Evolutionary conservation across 805 yeast species (phyloP).

Genomic region (Ogataea haglerorum): DNA sequence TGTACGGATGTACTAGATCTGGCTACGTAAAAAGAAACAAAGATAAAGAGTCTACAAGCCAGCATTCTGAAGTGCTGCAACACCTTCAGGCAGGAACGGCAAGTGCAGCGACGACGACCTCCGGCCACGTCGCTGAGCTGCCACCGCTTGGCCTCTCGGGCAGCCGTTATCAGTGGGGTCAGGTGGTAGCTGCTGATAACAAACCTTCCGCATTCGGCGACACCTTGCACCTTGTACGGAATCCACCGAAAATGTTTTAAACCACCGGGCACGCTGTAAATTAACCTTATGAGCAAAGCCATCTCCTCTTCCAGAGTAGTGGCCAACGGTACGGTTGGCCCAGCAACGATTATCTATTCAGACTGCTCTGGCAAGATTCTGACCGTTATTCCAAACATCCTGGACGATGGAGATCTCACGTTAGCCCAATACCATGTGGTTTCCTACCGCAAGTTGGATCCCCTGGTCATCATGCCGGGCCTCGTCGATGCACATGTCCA

Average conservation of each 20-base stretch:
- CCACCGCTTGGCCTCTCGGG: neutral
- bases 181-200: conserved; percentile 1
- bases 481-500: conserved; percentile 93
- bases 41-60: conserved; percentile 4
- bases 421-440: conserved; percentile 40
- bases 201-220: conserved; percentile 3
- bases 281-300: conserved; percentile 52
- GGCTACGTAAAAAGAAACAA: conserved; percentile 7
- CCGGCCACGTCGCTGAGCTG: neutral
- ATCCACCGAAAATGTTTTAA: conserved; percentile 5
- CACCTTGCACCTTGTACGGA: conserved; percentile 9
- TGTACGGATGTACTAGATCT: conserved; percentile 5
- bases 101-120: no score
- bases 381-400: conserved; percentile 41
- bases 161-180: neutral
- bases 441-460: conserved; percentile 54
- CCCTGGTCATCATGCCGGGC: conserved; percentile 77
- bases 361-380: conserved; percentile 55
- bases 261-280: neutral
- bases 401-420: conserved; percentile 38
- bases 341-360: conserved; percentile 68
- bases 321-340: conserved; percentile 40
- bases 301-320: conserved; percentile 59
- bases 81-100: neutral
- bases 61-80: neutral